Evolutionary conservation across 192 early-diverging fungal species (phyloP), one percentile per base, ranked within the genome.

Genomic region (Rhizophagus sp.): DNA sequence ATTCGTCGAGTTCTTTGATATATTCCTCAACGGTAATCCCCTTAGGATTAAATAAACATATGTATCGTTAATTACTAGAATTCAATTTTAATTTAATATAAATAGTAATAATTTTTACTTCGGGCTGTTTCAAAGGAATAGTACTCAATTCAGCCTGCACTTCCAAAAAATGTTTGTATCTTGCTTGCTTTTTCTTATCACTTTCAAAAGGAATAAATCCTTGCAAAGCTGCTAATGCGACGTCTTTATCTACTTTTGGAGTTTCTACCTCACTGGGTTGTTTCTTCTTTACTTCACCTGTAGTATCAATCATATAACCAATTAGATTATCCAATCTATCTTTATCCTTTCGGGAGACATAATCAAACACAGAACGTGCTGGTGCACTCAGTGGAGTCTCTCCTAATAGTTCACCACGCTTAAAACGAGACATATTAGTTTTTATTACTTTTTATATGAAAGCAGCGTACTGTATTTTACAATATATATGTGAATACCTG

Each of bases 151-250:
- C 92, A n/a, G 92, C 90, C 44, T 90, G 88, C 12, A 85, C 79
- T 80, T 93, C 88, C 33, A 96, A 72, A 81, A 91, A 96, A 2
- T 86, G 69, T 39, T 87, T 87, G 84, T 96, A 96, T 27, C 95
- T 87, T 7, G 64, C 83, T 79, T 96, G 95, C 71, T 96, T 96
- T 1, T 87, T 83, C 9, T 85, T 64, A 70, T 92, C 90, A 57
- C 87, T 89, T 17, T 85, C 87, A 85, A 95, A 96, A 1, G 95
- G 95, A 78, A 95, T 92, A 80, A 93, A 96, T 15, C 94, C 94
- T 81, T 89, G 89, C 17, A 96, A 76, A 0, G 94, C 94, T 0
- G 89, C 87, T 62, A 86, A 30, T 0, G 95, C 95, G 1, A 89
- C 85, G n/a, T 88, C 83, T 75, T 89, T 91, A 25, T 92, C 86